Evolutionary conservation across 148 eudicot species (phyloP), one percentile per base, ranked within the genome.

Genomic region (Beta vulgaris): DNA sequence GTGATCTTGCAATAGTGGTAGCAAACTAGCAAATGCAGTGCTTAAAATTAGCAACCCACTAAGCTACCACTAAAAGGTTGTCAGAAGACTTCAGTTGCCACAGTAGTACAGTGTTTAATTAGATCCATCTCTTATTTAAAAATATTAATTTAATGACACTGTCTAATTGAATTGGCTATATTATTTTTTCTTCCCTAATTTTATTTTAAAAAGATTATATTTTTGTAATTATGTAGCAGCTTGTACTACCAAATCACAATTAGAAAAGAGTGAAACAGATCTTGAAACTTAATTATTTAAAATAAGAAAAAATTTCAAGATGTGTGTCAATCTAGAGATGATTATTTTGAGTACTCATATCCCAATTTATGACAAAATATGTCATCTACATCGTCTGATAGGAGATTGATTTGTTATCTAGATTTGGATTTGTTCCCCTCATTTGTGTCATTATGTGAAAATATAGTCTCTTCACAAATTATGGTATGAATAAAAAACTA

Each of bases 51-150:
- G 73, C 59, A 71, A 64, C 53, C n/a, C 71, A 75, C 79, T 65
- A 63, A 80, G 32, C 32, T 55, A 54, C 72, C 83, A 80, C 83
- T 76, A 76, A 78, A 73, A 68, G 67, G 68, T 46, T 79, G 82
- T 73, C 82, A 79, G 78, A 74, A 44, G 62, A 73, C 73, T 79
- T 21, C 69, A 73, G 66, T 37, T 42, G 68, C 43, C 57, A 62
- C 73, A n/a, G n/a, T n/a, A n/a, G n/a, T 54, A 43, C 57, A 37
- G 28, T 29, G n/a, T n/a, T n/a, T n/a, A n/a, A 62, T 53, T 59
- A 73, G 46, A 65, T 64, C 73, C 67, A 78, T 73, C 35, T 40
- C 37, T 8, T 21, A 65, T 31, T 43, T 8, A 35, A 40, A 32
- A 25, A 15, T n/a, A n/a, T 26, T 76, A 42, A 18, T 59, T 76